Conservation (phyloP, 2,329 filamentous ascomycete genomes). For the Xylariomycetidae sp. region DNA sequence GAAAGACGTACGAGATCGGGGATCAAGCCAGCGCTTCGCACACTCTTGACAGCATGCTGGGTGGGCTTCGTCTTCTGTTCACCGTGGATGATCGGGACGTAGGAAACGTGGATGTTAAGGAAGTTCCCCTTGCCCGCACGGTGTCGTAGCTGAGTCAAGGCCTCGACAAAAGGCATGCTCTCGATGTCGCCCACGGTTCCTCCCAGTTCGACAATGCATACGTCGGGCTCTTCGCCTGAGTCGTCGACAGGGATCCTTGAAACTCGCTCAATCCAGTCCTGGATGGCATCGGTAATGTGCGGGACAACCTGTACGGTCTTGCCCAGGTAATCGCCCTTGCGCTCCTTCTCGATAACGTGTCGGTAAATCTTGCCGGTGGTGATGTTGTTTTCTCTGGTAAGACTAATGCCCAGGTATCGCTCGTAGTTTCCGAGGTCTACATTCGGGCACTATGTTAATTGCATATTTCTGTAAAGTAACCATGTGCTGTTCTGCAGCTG, state of each 20-base stretch:
- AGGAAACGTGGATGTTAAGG: slow-evolving; percentile 81
- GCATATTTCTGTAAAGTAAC: slow-evolving; percentile 25
- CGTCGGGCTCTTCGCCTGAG: slow-evolving; percentile 74
- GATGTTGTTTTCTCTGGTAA: slow-evolving; percentile 88
- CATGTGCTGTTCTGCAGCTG: not conserved
- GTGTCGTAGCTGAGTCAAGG: slow-evolving; percentile 70
- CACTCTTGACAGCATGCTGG: slow-evolving; percentile 79
- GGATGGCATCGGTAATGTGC: slow-evolving; percentile 85
- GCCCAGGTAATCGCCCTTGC: slow-evolving; percentile 71
- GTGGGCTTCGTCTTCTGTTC: slow-evolving; percentile 98
- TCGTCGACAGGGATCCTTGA: slow-evolving; percentile 82
- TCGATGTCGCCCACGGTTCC: slow-evolving; percentile 21
- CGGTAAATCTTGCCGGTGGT: slow-evolving; percentile 96
- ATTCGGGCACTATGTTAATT: too few relatives aligned
- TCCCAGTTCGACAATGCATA: slow-evolving; percentile 64
- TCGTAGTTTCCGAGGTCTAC: slow-evolving; percentile 55
- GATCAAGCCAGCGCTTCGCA: slow-evolving; percentile 71
- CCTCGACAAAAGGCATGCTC: slow-evolving; percentile 74
- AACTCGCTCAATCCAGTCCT: slow-evolving; percentile 87
- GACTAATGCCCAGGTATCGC: slow-evolving; percentile 69
- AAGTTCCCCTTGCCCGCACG: slow-evolving; percentile 74
- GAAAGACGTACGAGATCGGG: slow-evolving; percentile 61
- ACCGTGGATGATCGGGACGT: slow-evolving; percentile 64
- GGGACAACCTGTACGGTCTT: slow-evolving; percentile 88
- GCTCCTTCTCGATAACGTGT: slow-evolving; percentile 71